phyloP scores from a whole-genome alignment of 768 basidiomycete species.

The Phylloporus sp. region DNA sequence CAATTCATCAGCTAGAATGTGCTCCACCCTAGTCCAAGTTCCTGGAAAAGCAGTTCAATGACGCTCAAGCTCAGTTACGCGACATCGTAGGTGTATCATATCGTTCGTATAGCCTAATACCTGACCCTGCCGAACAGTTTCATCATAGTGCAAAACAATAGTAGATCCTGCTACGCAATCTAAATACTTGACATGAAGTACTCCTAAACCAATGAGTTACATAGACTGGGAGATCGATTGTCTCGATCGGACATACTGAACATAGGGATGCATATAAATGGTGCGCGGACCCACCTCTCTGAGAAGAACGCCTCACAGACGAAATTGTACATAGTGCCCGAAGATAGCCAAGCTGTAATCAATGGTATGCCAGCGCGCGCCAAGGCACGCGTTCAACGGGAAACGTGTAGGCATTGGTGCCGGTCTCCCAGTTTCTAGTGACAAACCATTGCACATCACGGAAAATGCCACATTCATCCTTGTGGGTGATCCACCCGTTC shows the following conservation, averaged over 20 bases:
- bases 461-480: conserved; percentile 20
- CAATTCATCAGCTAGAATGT: neutral
- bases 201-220: neutral
- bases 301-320: neutral
- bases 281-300: neutral
- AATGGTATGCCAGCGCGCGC: conserved; percentile 12
- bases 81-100: conserved; percentile 61
- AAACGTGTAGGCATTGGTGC: conserved; percentile 13
- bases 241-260: conserved; percentile 1
- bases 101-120: neutral
- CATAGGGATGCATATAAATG: neutral
- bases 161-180: conserved; percentile 14
- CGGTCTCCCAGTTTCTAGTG: conserved; percentile 26
- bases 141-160: conserved; percentile 28
- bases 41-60: conserved; percentile 90
- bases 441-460: conserved; percentile 30
- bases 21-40: conserved; percentile 65
- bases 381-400: conserved; percentile 14
- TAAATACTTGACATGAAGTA: neutral
- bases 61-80: conserved; percentile 80
- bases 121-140: conserved; percentile 21
- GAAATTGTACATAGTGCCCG: neutral
- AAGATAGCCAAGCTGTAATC: conserved; percentile 2
- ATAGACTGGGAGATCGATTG: neutral
- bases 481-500: conserved; percentile 21